Base-by-base conservation (phyloP, 179 eudicot genomes). In the Sideroxylon spinosum region DNA sequence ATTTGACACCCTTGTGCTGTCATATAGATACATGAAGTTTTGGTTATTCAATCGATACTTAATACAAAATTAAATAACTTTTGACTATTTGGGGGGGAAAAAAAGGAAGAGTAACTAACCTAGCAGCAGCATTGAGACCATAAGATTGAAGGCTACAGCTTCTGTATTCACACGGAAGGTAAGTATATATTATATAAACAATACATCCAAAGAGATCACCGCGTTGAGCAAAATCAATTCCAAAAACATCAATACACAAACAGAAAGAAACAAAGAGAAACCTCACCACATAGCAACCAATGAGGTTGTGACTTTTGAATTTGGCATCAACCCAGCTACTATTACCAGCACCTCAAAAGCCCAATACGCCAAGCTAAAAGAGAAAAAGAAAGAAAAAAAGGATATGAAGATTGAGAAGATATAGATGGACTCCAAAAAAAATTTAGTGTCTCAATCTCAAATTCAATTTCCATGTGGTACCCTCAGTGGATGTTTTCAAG, bases 51-150 rank as follows among this genome's bases (percentile, higher is more conserved):
- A 14, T 52, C 44, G 5, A 52, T 14, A 14, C 4, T 52, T 52
- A 9, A 14, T 0, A 52, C 16, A 14, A 14, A 14, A 52, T 52
- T 3, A 52, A 14, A 9, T 0, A 52, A 52, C 9, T 19, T 6
- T 17, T 10, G 56, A 52, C 0, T 9, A 10, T 19, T 19, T 1
- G 7, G 8, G 8, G 4, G 0, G 25, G 0, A 59, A 59, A 14
- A 68, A 48, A 17, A 1, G 0, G 1, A 32, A 57, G 12, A 6
- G n/a, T 20, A 57, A 64, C 49, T 71, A 37, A 93, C 98, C 98
- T 94, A n/a, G 91, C 94, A 56, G 97, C 92, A 17, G 93, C 89
- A 81, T 95, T 90, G 59, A 93, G 80, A 63, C 97, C 97, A 67
- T 90, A 90, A 4, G 74, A 88, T 84, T 95, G 88, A 82, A 95